Conservation (phyloP, 306 rosid species). For the Trifolium pratense region DNA sequence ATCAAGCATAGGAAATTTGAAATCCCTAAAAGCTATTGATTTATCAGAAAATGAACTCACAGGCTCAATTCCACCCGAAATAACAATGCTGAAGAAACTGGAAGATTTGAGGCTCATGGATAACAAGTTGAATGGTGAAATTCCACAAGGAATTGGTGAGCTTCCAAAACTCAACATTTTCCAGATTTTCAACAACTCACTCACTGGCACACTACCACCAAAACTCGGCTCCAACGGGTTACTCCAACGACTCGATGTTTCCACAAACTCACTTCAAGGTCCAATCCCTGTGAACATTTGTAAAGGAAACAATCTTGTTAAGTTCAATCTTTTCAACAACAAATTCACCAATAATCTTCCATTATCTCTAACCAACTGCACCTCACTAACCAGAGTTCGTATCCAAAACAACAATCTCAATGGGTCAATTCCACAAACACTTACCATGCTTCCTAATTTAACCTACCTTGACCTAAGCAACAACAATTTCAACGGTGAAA, state of each 20-base stretch:
- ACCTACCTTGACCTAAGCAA: slow-evolving; percentile 74
- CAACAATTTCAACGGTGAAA: slow-evolving; percentile 68
- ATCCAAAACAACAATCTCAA: slow-evolving; percentile 72
- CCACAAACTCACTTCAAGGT: slow-evolving; percentile 80
- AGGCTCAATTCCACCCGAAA: slow-evolving; percentile 65
- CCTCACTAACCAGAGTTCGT: slow-evolving; percentile 65
- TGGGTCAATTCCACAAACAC: slow-evolving; percentile 71
- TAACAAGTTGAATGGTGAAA: slow-evolving; percentile 70
- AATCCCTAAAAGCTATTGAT: slow-evolving; percentile 62
- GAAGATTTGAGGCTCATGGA: slow-evolving; percentile 56
- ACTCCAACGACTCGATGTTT: slow-evolving; percentile 63
- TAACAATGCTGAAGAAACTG: slow-evolving; percentile 52
- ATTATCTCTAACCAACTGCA: slow-evolving; percentile 55
- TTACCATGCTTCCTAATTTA: slow-evolving; percentile 63
- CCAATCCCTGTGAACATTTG: slow-evolving; percentile 71
- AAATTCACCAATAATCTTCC: slow-evolving; percentile 53
- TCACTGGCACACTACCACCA: slow-evolving; percentile 71
- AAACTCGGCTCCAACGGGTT: slow-evolving; percentile 63
- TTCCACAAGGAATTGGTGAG: slow-evolving; percentile 69
- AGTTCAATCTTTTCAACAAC: slow-evolving; percentile 72
- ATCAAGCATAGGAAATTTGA: slow-evolving; percentile 56
- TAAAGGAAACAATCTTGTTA: slow-evolving; percentile 61
- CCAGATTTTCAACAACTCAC: slow-evolving; percentile 76
- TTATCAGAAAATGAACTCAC: slow-evolving; percentile 78
- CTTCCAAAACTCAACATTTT: slow-evolving; percentile 67